phyloP scores from a whole-genome alignment of 2,329 filamentous ascomycete genomes.

The Fusarium solani-melongenae region DNA sequence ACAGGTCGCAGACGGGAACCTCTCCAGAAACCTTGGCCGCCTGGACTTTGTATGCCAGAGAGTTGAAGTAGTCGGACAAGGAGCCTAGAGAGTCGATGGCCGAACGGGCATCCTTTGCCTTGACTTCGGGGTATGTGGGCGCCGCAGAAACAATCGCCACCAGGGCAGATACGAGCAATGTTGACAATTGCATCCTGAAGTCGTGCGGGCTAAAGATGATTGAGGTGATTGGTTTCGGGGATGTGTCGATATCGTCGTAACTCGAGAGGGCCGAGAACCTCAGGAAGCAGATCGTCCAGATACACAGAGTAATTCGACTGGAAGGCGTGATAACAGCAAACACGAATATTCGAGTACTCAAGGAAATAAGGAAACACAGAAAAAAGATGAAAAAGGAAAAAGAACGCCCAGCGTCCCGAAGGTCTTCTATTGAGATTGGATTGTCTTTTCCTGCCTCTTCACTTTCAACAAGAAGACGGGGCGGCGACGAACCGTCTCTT shows the following conservation, averaged over 20 bases:
- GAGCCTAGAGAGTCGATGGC: slow-evolving; percentile 55
- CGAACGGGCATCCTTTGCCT: slow-evolving; percentile 50
- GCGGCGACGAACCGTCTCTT: slow-evolving; percentile 34
- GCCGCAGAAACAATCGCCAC: slow-evolving; percentile 59
- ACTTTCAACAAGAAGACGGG: slow-evolving; percentile 11
- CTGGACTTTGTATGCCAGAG: slow-evolving; percentile 66
- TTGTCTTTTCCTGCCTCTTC: slow-evolving; percentile 32
- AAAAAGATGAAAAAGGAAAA: slow-evolving; percentile 28
- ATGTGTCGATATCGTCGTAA: slow-evolving; percentile 17
- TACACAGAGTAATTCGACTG: slow-evolving; percentile 8
- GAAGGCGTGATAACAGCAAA: slow-evolving; percentile 11
- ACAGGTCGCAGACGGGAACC: slow-evolving; percentile 65
- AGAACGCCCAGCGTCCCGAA: slow-evolving; percentile 35
- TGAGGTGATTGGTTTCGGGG: slow-evolving; percentile 1
- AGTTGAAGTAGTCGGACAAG: slow-evolving; percentile 71
- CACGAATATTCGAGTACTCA: slow-evolving; percentile 25
- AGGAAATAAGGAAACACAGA: slow-evolving; percentile 40
- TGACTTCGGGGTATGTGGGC: slow-evolving; percentile 54
- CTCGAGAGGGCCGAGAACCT: slow-evolving; percentile 20
- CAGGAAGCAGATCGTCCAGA: slow-evolving; percentile 22
- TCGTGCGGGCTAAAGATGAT: slow-evolving; percentile 2
- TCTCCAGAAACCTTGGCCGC: slow-evolving; percentile 54
- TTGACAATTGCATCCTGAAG: slow-evolving; percentile 62
- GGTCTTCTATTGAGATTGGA: slow-evolving; percentile 30
- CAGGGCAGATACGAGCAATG: slow-evolving; percentile 58